Base-by-base conservation (phyloP, 805 yeast species). In the Kurtzmaniella cleridarum region DNA sequence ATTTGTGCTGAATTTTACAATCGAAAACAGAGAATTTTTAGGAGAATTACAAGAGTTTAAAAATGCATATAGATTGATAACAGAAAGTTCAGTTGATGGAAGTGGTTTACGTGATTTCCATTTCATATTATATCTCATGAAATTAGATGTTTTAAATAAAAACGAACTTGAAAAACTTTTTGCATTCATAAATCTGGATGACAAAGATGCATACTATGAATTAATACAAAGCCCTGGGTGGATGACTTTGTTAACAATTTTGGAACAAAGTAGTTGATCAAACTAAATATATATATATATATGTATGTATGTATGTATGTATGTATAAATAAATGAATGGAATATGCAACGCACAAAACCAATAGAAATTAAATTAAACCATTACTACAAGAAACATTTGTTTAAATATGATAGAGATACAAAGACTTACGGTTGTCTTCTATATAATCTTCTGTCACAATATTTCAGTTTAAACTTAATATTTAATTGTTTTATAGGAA, bases 11-110 rank as follows among this genome's bases (percentile, higher is more conserved):
- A 57, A 62, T 3, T 90, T 87, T 64, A 80, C 93, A 2, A 76
- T 90, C 57, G 95, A 86, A 49, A 84, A 90, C 55, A 69, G 98
- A 39, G 84, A 76, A 40, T 79, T 78, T 32, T 57, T 85, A 52
- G 95, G 96, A 2, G 78, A 77, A 15, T 66, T 81, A 2, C 95
- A 87, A 53, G 86, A 84, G 44, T 69, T 84, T 45, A 50, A 57
- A 5, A 75, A 74, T 35, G 60, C 87, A 32, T 72, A 71, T 41
- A 64, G 57, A 11, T 79, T 76, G 39, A 62, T 89, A 30, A 62
- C 39, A 20, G 65, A 58, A 16, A 34, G 20, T 36, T 27, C 42
- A 4, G 60, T 54, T 16, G 59, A 57, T 24, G 66, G 64, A 3
- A 43, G 51, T 2, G 40, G 50, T 10, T 53, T 78, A 15, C 71